Evolutionary conservation across 1,139 yeast genomes (phyloP).

Genomic region (Diutina siamensis): DNA sequence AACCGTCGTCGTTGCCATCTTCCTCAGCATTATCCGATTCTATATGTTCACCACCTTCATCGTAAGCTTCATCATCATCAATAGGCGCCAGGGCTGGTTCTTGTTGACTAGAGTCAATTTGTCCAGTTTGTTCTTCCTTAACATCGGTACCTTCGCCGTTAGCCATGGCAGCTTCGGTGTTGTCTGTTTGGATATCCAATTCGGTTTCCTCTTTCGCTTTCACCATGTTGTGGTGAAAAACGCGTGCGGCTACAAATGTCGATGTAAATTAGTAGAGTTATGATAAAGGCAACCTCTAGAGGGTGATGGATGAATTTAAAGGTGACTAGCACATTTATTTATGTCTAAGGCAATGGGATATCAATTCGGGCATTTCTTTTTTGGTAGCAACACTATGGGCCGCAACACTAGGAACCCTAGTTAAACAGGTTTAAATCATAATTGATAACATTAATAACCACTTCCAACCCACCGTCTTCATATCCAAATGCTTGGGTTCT

Average conservation of each 20-base stretch:
- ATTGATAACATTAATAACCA: constrained; percentile 1
- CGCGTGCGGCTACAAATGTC: background rate
- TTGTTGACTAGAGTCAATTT: too few species aligned
- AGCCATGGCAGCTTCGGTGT: too few species aligned
- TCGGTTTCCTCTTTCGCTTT: background rate
- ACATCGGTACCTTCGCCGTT: background rate
- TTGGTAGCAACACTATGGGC: background rate
- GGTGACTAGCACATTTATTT: too few species aligned
- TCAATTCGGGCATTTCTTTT: too few species aligned
- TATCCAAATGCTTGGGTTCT: constrained; percentile 4
- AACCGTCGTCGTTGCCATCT: constrained; percentile 9
- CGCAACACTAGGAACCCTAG: background rate
- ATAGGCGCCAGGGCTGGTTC: too few species aligned
- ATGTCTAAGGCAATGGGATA: too few species aligned
- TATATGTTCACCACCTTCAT: background rate
- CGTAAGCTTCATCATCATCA: background rate
- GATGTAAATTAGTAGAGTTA: too few species aligned
- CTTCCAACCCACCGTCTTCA: background rate
- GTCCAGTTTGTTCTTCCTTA: background rate
- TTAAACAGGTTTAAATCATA: constrained; percentile 3
- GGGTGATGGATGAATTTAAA: too few species aligned
- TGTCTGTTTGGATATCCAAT: too few species aligned
- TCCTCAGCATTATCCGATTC: constrained; percentile 13
- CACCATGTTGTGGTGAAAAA: background rate
- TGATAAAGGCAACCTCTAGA: too few species aligned